phyloP scores from a whole-genome alignment of 2,329 filamentous ascomycete genomes.

The Xylaria sp. region DNA sequence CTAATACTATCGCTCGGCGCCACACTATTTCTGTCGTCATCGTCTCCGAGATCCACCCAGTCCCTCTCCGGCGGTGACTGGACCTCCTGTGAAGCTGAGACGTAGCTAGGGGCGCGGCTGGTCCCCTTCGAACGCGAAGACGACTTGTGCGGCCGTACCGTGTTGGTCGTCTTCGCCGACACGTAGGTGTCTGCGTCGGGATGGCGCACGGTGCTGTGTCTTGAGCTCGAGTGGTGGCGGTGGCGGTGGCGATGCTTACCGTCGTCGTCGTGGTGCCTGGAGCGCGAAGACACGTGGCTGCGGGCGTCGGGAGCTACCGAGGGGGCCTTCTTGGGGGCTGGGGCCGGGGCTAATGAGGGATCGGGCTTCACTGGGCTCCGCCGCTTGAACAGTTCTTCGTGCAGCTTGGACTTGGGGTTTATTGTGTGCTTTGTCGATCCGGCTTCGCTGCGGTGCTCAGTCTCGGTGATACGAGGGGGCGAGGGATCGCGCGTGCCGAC shows the following conservation, averaged over 20 bases:
- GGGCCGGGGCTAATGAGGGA: neutral
- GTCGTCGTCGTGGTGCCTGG: conserved; percentile 11
- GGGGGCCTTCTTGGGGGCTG: neutral
- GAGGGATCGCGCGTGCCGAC: conserved; percentile 50
- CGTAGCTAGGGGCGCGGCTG: conserved; percentile 43
- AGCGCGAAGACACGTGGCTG: conserved; percentile 30
- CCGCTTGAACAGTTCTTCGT: conserved; percentile 26
- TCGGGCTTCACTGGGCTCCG: neutral
- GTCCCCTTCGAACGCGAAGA: conserved; percentile 35
- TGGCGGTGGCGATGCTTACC: neutral
- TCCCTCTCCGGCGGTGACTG: conserved; percentile 51
- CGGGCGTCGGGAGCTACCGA: conserved; percentile 19
- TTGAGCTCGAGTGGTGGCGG: conserved; percentile 43
- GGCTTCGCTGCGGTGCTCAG: conserved; percentile 35
- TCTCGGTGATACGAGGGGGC: conserved; percentile 36
- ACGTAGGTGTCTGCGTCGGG: conserved; percentile 55
- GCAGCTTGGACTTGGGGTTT: conserved; percentile 25
- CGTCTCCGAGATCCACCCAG: conserved; percentile 44
- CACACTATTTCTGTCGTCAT: conserved; percentile 59
- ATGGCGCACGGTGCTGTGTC: conserved; percentile 32
- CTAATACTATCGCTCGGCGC: conserved; percentile 71
- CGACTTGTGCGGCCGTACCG: conserved; percentile 45
- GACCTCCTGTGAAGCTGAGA: conserved; percentile 49
- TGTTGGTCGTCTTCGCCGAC: conserved; percentile 54
- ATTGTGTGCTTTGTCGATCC: conserved; percentile 5